Base-by-base conservation (phyloP, 148 eudicot species). In the Nepenthes gracilis region DNA sequence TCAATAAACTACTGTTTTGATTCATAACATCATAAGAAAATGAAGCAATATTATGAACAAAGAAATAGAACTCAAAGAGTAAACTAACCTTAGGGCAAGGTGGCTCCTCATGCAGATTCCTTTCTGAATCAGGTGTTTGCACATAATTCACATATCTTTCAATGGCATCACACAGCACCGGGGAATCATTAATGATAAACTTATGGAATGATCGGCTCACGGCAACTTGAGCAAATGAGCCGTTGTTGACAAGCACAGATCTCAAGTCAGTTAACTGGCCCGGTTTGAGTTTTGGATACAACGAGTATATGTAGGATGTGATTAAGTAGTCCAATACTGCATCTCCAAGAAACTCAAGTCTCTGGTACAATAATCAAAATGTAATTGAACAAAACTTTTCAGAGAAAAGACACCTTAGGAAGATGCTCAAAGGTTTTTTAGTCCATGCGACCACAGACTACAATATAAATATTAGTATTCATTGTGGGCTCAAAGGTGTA, bases 281-380 rank as follows among this genome's bases (percentile, higher is more conserved):
- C 55, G 99, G 99, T 65, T 79, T 86, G 68, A 94, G 68, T 13
- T 81, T 75, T 47, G 99, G 95, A 67, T 82, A 93, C 36, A 65
- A 81, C 0, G 99, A 86, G 72, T 82, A 94, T 52, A 94, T 66
- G 76, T 86, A 89, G 34, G 92, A 86, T 2, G 97, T 89, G 79
- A 89, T 86, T 67, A 94, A 69, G 69, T 94, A 94, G 78, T 94
- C 99, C 71, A 94, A 58, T 36, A 89, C 86, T 47, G 99, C 96
- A 79, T 94, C 99, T 73, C 99, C 99, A 37, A 94, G 92, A 74
- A 83, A 94, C 71, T 94, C 97, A 73, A 94, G 76, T 68, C 99
- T 83, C 99, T 94, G 86, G 59, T 32, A 60, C 52, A 62, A 70
- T 9, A 54, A 57, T 72, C 35, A 66, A 63, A 63, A 35, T n/a